Conservation (phyloP, 495 filamentous ascomycete species). For the Darksidea phi region DNA sequence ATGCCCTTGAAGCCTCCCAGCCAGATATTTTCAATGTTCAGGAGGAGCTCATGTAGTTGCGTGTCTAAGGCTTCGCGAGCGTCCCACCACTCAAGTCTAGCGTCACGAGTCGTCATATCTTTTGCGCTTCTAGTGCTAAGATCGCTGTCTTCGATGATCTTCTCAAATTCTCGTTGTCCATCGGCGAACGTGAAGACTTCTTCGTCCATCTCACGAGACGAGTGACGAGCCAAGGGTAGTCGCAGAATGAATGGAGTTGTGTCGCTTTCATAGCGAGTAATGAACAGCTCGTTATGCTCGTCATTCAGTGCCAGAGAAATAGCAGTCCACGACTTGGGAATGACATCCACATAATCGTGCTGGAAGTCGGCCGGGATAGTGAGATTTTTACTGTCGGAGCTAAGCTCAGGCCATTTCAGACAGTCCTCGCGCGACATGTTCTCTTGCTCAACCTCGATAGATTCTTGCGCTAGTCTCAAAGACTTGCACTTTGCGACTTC, state of each 20-base stretch:
- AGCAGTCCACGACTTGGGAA: conserved; percentile 79
- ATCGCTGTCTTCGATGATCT: conserved; percentile 78
- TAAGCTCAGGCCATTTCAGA: conserved; percentile 48
- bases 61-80: conserved; percentile 75
- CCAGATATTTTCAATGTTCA: conserved; percentile 89
- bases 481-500: conserved; percentile 64
- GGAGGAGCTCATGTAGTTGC: conserved; percentile 72
- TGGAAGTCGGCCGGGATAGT: conserved; percentile 56
- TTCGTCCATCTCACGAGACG: conserved; percentile 73
- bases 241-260: conserved; percentile 79
- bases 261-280: conserved; percentile 71
- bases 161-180: conserved; percentile 71
- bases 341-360: conserved; percentile 71
- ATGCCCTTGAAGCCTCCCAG: conserved; percentile 90
- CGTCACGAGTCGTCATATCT: conserved; percentile 56
- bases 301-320: conserved; percentile 82
- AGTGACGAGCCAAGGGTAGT: conserved; percentile 77
- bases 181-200: conserved; percentile 80
- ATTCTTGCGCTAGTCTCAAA: conserved; percentile 58
- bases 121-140: conserved; percentile 73
- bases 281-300: conserved; percentile 72
- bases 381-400: conserved; percentile 47
- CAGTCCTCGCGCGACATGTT: conserved; percentile 38
- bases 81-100: conserved; percentile 83
- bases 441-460: conserved; percentile 49